Conservation (phyloP, 495 filamentous ascomycete genomes). For the Podospora conica region DNA sequence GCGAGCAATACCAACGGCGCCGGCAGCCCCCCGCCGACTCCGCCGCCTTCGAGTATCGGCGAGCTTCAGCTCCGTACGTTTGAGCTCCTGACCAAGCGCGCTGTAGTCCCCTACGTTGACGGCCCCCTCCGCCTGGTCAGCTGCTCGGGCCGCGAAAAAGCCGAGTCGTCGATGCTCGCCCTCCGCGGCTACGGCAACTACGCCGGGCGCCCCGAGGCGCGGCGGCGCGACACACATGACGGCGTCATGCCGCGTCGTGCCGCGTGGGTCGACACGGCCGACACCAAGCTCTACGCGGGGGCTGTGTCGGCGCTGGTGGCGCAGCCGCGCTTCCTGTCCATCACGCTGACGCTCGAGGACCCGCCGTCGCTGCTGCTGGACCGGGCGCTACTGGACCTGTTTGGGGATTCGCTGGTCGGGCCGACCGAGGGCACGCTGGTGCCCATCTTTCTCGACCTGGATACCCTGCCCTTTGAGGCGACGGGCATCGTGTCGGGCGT, state of each 20-base stretch:
- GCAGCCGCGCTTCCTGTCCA: slow-evolving; percentile 71
- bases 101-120: slow-evolving; percentile 68
- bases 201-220: slow-evolving; percentile 1
- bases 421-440: slow-evolving; percentile 74
- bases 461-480: slow-evolving; percentile 74
- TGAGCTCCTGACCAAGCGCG: slow-evolving; percentile 61
- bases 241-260: slow-evolving; percentile 7
- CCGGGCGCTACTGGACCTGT: slow-evolving; percentile 58
- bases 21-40: slow-evolving; percentile 52
- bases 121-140: slow-evolving; percentile 65
- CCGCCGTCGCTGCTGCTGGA: slow-evolving; percentile 80
- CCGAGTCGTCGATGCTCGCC: not conserved
- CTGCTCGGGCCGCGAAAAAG: slow-evolving; percentile 60
- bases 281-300: slow-evolving; percentile 60
- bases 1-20: slow-evolving; percentile 39
- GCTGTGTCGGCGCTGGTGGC: slow-evolving; percentile 63
- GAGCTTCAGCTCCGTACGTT: slow-evolving; percentile 85
- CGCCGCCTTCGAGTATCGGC: slow-evolving; percentile 65
- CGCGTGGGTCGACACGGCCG: slow-evolving; percentile 45
- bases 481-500: slow-evolving; percentile 94
- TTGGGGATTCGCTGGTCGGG: slow-evolving; percentile 67
- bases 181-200: slow-evolving; percentile 24
- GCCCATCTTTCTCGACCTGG: slow-evolving; percentile 83
- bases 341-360: slow-evolving; percentile 81
- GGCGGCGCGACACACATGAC: slow-evolving; percentile 14